Base-by-base conservation (phyloP, 345 rosid genomes). In the Ailanthus altissimus region DNA sequence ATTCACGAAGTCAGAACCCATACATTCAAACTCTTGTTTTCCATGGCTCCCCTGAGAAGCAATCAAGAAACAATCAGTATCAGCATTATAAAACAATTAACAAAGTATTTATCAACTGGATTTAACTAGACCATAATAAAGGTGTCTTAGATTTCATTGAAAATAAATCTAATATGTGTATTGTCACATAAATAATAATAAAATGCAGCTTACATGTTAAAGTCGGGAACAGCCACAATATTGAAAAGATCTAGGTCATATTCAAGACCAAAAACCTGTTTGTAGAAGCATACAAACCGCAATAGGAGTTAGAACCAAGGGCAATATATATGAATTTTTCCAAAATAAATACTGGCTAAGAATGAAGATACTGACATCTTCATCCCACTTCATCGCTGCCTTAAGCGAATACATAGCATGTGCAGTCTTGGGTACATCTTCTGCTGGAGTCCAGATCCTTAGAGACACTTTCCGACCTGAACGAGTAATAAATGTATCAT, bases 341-440 rank as follows among this genome's bases (percentile, higher is more conserved):
- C 67, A 53, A 62, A 21, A 46, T 1, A 3, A 57, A 67, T 28
- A 51, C 20, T 23, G n/a, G 42, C 23, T 47, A 59, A 75, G 54
- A 64, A 25, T 53, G 62, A 72, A 49, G 40, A 83, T 59, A 83
- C 91, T 76, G 40, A 97, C 99, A 80, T 97, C 97, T 79, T 97
- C 99, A 36, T 97, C 99, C 99, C 99, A 97, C 83, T 94, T 97
- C 98, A 94, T 97, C 50, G 99, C 91, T 11, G 97, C 98, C 82
- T 94, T 97, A 67, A 97, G 89, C 32, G 99, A 88, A 87, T 90
- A 94, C 99, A 97, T 97, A 68, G 98, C 99, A 83, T 94, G 98
- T 42, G 88, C 96, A 83, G 98, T 97, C 90, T 90, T 97, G 45
- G 97, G 91, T 70, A 97, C 63, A 69, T 97, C 98, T 85, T 94